These are phyloP conservation scores for Fraxinus platypoda DNA, from an alignment of 305 asterid species.

Conservation along the genomic window DNA sequence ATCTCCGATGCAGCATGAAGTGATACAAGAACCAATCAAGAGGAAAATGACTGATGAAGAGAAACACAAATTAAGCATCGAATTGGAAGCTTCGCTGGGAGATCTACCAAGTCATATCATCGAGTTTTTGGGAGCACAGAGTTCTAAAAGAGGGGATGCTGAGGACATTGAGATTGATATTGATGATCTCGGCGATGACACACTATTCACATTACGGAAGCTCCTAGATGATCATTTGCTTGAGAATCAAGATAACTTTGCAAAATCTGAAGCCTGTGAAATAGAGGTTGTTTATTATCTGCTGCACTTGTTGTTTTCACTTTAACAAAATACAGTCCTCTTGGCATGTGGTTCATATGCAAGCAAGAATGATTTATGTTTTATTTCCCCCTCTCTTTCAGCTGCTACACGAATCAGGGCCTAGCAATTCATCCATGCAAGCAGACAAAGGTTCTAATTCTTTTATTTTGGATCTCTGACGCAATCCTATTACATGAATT, in stretches of 20 bases:
- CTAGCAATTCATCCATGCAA: conserved; percentile 86
- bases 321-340: neutral
- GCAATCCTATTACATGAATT: conserved; percentile 16
- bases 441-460: conserved; percentile 64
- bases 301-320: neutral
- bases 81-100: conserved; percentile 49
- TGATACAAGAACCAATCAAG: conserved; percentile 42
- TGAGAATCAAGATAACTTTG: conserved; percentile 43
- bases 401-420: conserved; percentile 83
- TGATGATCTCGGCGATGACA: conserved; percentile 61
- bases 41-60: conserved; percentile 63
- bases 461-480: conserved; percentile 12
- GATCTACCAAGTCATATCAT: conserved; percentile 61
- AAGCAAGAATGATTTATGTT: conserved; percentile 1
- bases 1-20: conserved; percentile 45
- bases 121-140: conserved; percentile 61
- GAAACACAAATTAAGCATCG: conserved; percentile 51
- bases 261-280: conserved; percentile 70
- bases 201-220: conserved; percentile 54
- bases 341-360: neutral
- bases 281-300: conserved; percentile 60
- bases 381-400: conserved; percentile 35
- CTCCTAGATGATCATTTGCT: conserved; percentile 60
- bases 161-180: conserved; percentile 81
- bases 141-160: conserved; percentile 46